phyloP scores from a whole-genome alignment of 805 yeast species.

The Candida golubevii region DNA sequence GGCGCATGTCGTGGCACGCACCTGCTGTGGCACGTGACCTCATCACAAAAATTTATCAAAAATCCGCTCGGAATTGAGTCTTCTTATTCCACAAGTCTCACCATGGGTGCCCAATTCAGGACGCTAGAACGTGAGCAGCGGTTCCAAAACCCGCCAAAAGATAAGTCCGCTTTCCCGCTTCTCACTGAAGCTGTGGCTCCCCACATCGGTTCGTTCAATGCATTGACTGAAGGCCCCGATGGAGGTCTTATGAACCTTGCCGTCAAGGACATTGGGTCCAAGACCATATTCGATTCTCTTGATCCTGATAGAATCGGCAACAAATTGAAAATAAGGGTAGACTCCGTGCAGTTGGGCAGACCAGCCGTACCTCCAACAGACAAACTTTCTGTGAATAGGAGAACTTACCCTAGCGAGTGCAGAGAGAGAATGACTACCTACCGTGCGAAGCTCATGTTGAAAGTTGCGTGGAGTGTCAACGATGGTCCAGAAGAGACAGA shows the following conservation, averaged over 20 bases:
- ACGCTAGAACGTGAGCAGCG: constrained; percentile 86
- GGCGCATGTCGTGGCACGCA: too few relatives aligned
- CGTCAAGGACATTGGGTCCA: constrained; percentile 83
- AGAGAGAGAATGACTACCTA: constrained; percentile 87
- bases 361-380: constrained; percentile 73
- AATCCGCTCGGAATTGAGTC: constrained; percentile 4
- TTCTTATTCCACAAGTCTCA: constrained; percentile 5
- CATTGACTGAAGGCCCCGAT: constrained; percentile 80
- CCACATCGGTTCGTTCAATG: constrained; percentile 94
- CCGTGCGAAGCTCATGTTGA: constrained; percentile 71
- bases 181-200: constrained; percentile 89
- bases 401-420: constrained; percentile 73
- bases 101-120: constrained; percentile 56
- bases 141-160: constrained; percentile 86
- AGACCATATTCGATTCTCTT: constrained; percentile 77
- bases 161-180: constrained; percentile 74
- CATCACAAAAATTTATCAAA: constrained; percentile 18
- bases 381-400: constrained; percentile 70
- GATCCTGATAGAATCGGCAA: constrained; percentile 74
- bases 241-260: constrained; percentile 85
- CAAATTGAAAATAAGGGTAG: constrained; percentile 79
- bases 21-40: constrained; percentile 12
- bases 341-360: constrained; percentile 79
- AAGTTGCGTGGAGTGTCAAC: constrained; percentile 81
- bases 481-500: constrained; percentile 80